These are phyloP conservation scores for Kodamaea neixiangensis DNA, from an alignment of 805 yeast species.

Conservation along the genomic window DNA sequence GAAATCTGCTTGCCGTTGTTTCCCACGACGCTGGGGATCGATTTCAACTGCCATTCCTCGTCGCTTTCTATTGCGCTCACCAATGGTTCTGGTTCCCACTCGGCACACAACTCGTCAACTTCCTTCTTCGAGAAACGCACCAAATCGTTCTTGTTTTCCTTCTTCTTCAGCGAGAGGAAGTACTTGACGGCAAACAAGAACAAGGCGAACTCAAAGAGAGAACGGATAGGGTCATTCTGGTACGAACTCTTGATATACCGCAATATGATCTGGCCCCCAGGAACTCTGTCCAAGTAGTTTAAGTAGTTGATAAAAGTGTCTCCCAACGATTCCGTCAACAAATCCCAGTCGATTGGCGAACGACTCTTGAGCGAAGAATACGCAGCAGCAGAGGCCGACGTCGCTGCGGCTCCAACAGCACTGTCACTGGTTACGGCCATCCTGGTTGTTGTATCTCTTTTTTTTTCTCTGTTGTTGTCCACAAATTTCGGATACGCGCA, in stretches of 20 bases:
- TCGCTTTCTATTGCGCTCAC: conserved; percentile 53
- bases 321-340: conserved; percentile 33
- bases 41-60: conserved; percentile 62
- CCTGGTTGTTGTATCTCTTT: background rate
- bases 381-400: background rate
- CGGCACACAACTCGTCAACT: conserved; percentile 78
- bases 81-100: conserved; percentile 91
- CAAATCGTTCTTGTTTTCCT: conserved; percentile 69
- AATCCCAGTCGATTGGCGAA: conserved; percentile 27
- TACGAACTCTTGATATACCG: conserved; percentile 83
- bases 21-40: conserved; percentile 65
- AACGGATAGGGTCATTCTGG: conserved; percentile 90
- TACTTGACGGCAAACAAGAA: conserved; percentile 82
- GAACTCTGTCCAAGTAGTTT: conserved; percentile 40
- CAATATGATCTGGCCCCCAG: conserved; percentile 60
- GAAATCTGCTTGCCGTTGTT: conserved; percentile 46
- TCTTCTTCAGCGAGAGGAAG: conserved; percentile 75
- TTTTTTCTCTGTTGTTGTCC: conserved; percentile 6
- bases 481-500: background rate
- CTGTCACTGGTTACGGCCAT: conserved; percentile 9
- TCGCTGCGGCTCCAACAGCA: conserved; percentile 4
- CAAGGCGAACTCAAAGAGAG: conserved; percentile 74
- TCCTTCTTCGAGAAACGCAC: conserved; percentile 63
- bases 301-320: conserved; percentile 38
- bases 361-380: background rate